Evolutionary conservation across 768 basidiomycete species (phyloP).

Genomic region (Naganishia friedmannii): DNA sequence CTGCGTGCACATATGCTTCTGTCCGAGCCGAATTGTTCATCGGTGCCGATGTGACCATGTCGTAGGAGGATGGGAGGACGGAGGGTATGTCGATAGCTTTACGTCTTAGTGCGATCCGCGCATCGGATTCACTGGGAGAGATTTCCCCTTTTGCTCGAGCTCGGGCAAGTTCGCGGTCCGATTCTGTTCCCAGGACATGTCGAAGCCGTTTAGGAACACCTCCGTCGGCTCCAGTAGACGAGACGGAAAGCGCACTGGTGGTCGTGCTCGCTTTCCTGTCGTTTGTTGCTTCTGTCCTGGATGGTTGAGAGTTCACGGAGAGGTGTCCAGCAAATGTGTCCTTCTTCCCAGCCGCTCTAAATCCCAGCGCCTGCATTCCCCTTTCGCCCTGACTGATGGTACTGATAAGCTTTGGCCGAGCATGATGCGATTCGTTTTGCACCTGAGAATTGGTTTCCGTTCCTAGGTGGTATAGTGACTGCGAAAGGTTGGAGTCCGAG

Average conservation of each 20-base stretch:
- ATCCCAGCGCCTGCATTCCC: constrained; percentile 14
- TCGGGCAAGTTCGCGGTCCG: background rate
- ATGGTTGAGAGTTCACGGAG: background rate
- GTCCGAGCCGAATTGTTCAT: background rate
- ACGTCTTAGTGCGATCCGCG: background rate
- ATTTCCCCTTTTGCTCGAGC: background rate
- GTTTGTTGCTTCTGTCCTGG: background rate
- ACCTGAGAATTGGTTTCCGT: background rate
- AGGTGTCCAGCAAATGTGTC: background rate
- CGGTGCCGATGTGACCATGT: background rate
- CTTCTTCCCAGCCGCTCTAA: background rate
- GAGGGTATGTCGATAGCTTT: background rate
- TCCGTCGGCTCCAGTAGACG: background rate
- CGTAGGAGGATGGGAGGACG: background rate
- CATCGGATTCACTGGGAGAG: background rate
- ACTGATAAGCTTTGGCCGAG: constrained; percentile 8
- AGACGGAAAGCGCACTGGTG: background rate
- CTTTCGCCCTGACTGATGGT: background rate
- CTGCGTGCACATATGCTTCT: background rate
- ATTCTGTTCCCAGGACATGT: constrained; percentile 8
- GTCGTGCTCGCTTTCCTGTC: background rate
- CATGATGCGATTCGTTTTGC: background rate
- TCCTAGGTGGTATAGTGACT: background rate
- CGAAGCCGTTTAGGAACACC: background rate
- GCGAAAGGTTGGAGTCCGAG: background rate